A percentile compares a stretch with the other conserved stretches of the same genome.
Conservation (phyloP, 108 stramenopile species). For the Aurantiochytrium sp. region DNA sequence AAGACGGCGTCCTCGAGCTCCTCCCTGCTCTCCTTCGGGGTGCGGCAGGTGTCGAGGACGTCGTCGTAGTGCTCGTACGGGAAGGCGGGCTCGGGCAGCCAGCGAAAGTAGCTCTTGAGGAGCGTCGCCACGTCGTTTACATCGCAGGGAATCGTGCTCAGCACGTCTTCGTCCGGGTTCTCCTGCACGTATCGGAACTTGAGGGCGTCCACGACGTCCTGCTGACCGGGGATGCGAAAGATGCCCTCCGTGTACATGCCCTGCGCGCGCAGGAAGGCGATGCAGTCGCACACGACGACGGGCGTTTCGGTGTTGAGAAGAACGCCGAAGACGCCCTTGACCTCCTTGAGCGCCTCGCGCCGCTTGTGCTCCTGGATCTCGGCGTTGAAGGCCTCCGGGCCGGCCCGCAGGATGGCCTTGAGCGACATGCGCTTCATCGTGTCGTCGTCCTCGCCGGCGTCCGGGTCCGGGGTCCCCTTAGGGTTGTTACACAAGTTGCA, state of each 20-base stretch:
- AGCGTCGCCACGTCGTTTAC: constrained; percentile 13
- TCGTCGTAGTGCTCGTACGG: not conserved
- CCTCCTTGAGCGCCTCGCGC: constrained; percentile 16
- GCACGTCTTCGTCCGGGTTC: not conserved
- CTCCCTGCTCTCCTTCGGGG: not conserved
- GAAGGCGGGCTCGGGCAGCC: not conserved
- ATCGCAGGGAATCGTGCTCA: not conserved
- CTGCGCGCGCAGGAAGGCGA: constrained; percentile 14
- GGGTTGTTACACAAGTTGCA: constrained; percentile 19
- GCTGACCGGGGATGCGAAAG: constrained; percentile 25
- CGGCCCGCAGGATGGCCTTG: not conserved
- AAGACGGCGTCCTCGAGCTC: constrained; percentile 26
- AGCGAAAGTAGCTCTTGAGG: not conserved
- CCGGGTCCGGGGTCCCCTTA: constrained; percentile 13
- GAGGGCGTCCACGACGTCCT: constrained; percentile 12
- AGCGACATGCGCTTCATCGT: constrained; percentile 13
- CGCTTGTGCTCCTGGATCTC: constrained; percentile 25
- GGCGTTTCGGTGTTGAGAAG: not conserved
- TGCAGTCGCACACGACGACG: constrained; percentile 17
- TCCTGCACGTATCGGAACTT: not conserved
- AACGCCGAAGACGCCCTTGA: constrained; percentile 25
- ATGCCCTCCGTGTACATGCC: constrained; percentile 3
- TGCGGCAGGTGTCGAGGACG: not conserved
- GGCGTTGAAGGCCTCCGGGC: not conserved
- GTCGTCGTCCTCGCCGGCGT: not conserved